Base-by-base conservation (phyloP, 2,329 filamentous ascomycete genomes). In the Thelonectria olida region DNA sequence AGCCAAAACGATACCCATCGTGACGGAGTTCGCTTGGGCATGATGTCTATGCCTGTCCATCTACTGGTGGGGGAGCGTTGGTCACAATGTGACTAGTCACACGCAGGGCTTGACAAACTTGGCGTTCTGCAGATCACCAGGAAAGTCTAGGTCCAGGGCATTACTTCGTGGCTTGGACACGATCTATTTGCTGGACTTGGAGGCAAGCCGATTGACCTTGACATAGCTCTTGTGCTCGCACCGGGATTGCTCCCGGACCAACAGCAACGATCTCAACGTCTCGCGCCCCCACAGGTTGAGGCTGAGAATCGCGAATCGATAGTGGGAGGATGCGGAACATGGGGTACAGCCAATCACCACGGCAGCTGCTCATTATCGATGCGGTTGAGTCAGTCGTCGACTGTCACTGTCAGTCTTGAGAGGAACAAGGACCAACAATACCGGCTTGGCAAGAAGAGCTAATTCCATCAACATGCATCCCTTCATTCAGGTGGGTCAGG, bases 61-160 rank as follows among this genome's bases (percentile, higher is more conserved):
- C 38, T 49, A 53, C 53, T 54, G 52, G 44, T 39, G 49, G 58
- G 64, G 59, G 67, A 62, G 62, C 47, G 58, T 44, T 70, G 61
- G 67, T 70, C 64, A 62, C 39, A 67, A 70, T 63, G 39, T 71
- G 70, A 72, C 65, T 44, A 58, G 63, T 72, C 70, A 72, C 17
- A 42, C 61, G 60, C 57, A 60, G 61, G 53, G 57, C 65, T 54
- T 58, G 56, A 71, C 67, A 59, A 61, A 61, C 58, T 55, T 55
- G 55, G 66, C 58, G 54, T 42, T 60, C 20, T 67, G 67, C 67
- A 71, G 61, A 64, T 54, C 20, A 56, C 62, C 31, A 61, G 28
- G 53, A 54, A 54, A 55, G 60, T 50, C 62, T 66, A 58, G 54
- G 54, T 54, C 58, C 56, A 45, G 49, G 61, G 25, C 31, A 47